Base-by-base conservation (phyloP, 1,139 yeast species). In the Scheffersomyces quercinus region DNA sequence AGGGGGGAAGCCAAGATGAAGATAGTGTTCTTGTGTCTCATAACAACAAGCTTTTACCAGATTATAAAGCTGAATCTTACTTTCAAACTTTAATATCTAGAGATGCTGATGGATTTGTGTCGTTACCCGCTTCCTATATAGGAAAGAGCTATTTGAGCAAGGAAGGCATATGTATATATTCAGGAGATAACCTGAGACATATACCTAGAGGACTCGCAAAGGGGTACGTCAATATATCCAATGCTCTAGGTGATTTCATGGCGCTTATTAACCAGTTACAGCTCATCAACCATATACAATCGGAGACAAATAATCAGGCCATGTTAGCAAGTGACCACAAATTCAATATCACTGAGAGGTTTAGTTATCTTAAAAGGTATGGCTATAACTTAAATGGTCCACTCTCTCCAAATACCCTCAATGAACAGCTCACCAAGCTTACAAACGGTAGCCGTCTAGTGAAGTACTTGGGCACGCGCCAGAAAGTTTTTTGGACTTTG, bases 331-430 rank as follows among this genome's bases (percentile, higher is more conserved):
- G 38, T 28, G 41, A 43, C 29, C 42, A 41, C 14, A 53, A 50
- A 32, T 39, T 43, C 11, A 46, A 45, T 14, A 36, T 44, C 15
- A 40, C 51, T 11, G 37, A 52, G 20, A 43, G 49, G 15, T 67
- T 59, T 44, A 55, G 65, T 14, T 55, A 59, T 41, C 57, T 73
- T 39, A 67, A 68, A 47, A 57, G 67, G 2, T 48, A 48, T 12
- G 77, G 78, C 0, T 73, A 70, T 47, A 64, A 64, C 33, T 36
- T 68, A 29, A 59, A 64, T 43, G 77, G 77, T 0, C 69, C 75
- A 6, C 44, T 56, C 30, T 45, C 57, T 2, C 40, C 42, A 6
- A 42, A 43, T 5, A 48, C 53, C 4, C 45, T 69, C 8, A 43
- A 48, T 5, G 50, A 50, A 5, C 60, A 60, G 38, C 12, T 55